Evolutionary conservation across 441 rosid species (phyloP).

Genomic region (Brassica hybrid): DNA sequence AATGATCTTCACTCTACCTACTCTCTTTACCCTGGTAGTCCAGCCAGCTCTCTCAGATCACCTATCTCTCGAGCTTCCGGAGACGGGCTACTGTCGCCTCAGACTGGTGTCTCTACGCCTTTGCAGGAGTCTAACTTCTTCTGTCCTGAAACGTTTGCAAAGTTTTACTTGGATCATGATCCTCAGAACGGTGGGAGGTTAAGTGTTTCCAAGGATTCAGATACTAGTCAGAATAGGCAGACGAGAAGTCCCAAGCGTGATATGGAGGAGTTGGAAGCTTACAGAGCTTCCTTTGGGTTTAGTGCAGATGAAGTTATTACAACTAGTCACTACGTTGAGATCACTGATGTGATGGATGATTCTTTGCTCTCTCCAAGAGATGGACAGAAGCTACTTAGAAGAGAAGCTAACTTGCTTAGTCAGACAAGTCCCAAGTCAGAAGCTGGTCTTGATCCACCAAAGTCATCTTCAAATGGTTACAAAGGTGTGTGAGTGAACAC

Average conservation of each 20-base stretch:
- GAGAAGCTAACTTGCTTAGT: constrained; percentile 47
- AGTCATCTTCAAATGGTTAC: constrained; percentile 47
- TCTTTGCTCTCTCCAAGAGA: constrained; percentile 54
- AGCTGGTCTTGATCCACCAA: constrained; percentile 39
- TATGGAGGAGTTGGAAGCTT: constrained; percentile 93
- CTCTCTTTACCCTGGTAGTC: constrained; percentile 81
- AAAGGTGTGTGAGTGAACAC: constrained; percentile 72
- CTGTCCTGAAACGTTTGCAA: constrained; percentile 98
- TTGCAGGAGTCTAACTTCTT: constrained; percentile 92
- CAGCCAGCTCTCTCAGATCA: constrained; percentile 77
- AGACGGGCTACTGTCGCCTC: constrained; percentile 73
- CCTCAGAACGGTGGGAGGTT: constrained; percentile 95
- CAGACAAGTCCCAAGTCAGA: constrained; percentile 53
- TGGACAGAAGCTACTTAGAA: constrained; percentile 48
- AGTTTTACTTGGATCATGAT: constrained; percentile 85
- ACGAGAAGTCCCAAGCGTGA: constrained; percentile 84
- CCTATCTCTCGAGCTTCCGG: constrained; percentile 75
- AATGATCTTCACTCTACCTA: constrained; percentile 75
- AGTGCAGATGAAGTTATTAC: constrained; percentile 96
- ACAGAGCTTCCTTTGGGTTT: constrained; percentile 98
- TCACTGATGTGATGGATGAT: constrained; percentile 80
- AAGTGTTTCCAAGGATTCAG: constrained; percentile 97
- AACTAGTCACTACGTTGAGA: constrained; percentile 89
- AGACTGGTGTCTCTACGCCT: constrained; percentile 60
- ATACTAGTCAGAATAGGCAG: constrained; percentile 78